phyloP scores from a whole-genome alignment of 805 yeast species.

The Candida taoyuanica region DNA sequence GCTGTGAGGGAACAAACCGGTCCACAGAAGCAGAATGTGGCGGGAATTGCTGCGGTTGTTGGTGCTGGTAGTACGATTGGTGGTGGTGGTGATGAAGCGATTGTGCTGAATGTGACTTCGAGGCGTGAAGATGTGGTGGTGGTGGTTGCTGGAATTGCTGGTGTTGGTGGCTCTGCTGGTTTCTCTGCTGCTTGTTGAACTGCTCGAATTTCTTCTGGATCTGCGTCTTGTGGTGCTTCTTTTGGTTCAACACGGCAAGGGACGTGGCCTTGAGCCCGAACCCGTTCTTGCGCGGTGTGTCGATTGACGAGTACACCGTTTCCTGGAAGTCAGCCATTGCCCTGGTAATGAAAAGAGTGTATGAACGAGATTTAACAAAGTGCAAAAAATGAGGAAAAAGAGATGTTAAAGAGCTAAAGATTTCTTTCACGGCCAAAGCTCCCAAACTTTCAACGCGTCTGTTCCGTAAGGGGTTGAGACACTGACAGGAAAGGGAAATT shows the following conservation, averaged over 20 bases:
- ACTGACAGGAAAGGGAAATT: too few species aligned
- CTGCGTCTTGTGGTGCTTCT: constrained; percentile 24
- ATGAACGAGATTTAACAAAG: too few species aligned
- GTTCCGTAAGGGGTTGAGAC: too few species aligned
- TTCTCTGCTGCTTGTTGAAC: constrained; percentile 18
- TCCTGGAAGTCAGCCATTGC: constrained; percentile 5
- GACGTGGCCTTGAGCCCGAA: constrained; percentile 24
- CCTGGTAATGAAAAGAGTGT: too few species aligned
- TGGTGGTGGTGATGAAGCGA: constrained; percentile 3
- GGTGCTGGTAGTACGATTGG: constrained; percentile 1
- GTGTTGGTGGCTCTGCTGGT: neutral
- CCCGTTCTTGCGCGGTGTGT: constrained; percentile 22
- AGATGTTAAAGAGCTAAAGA: too few species aligned
- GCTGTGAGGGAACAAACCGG: neutral
- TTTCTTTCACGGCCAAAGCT: too few species aligned
- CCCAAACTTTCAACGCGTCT: too few species aligned
- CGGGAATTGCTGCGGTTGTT: neutral
- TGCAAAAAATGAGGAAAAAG: too few species aligned
- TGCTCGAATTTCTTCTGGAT: constrained; percentile 24
- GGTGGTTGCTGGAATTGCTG: too few species aligned
- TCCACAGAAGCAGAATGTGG: neutral
- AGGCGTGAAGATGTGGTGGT: neutral
- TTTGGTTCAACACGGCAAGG: constrained; percentile 18
- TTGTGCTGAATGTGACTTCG: constrained; percentile 1
- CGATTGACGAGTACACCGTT: constrained; percentile 10